Evolutionary conservation across 129 eudicot genomes (phyloP).

Genomic region (Flaveria robusta): DNA sequence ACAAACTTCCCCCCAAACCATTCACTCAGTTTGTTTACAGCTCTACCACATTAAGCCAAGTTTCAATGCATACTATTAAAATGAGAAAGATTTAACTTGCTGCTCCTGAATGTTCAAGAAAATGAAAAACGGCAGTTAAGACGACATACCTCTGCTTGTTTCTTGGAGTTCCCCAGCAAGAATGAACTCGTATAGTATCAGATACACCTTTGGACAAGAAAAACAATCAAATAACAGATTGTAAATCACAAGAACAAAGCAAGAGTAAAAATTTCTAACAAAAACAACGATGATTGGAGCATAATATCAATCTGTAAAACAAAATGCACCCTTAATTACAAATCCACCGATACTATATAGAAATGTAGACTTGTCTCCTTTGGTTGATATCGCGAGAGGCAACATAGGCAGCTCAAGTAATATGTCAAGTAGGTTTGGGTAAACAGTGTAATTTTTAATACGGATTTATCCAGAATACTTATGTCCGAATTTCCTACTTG

Average conservation of each 20-base stretch:
- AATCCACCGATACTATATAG: not conserved
- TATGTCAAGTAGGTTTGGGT: not conserved
- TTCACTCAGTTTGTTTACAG: not conserved
- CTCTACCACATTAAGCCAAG: not conserved
- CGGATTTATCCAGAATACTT: not conserved
- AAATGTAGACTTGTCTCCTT: not conserved
- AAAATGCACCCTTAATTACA: not conserved
- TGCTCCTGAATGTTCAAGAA: not conserved
- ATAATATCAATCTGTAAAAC: no score
- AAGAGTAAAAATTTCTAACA: not conserved
- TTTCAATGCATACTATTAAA: not conserved
- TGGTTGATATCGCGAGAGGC: not conserved
- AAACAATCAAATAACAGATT: slow-evolving; percentile 2
- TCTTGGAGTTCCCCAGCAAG: slow-evolving; percentile 96
- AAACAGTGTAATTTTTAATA: not conserved
- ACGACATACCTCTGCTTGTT: slow-evolving; percentile 63
- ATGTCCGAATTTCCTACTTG: not conserved
- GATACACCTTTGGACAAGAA: slow-evolving; percentile 54
- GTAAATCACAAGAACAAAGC: not conserved
- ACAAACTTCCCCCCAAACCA: not conserved
- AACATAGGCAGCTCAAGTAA: not conserved
- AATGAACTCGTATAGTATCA: slow-evolving; percentile 81
- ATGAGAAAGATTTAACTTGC: not conserved
- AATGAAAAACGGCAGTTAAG: not conserved
- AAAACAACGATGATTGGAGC: slow-evolving; percentile 1